Percentiles rank a stretch among this genome's conserved stretches.
Conservation (phyloP, 306 rosid species). For the Quercus mongolica region DNA sequence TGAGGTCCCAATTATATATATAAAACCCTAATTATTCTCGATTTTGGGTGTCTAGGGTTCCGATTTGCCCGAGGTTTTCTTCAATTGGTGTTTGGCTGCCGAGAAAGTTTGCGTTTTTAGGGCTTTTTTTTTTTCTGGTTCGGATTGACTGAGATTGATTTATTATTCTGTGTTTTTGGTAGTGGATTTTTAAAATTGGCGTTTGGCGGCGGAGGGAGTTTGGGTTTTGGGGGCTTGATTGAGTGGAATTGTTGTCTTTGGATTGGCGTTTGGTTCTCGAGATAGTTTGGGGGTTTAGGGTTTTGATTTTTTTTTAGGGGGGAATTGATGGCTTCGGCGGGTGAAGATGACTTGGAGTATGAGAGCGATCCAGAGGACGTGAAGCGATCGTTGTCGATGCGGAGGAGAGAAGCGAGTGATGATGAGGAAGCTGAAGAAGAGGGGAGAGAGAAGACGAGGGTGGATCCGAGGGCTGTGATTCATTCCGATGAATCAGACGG, state of each 20-base stretch:
- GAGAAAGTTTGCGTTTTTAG: slow-evolving; percentile 1
- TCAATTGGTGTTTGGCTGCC: slow-evolving; percentile 6
- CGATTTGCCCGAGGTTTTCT: not conserved
- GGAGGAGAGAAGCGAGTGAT: slow-evolving; percentile 85
- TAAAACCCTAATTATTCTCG: not conserved
- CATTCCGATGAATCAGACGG: slow-evolving; percentile 72
- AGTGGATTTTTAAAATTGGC: not conserved
- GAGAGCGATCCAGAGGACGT: slow-evolving; percentile 91
- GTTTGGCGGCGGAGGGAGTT: not conserved
- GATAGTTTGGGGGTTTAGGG: slow-evolving; percentile 27
- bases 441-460: slow-evolving; percentile 37
- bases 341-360: slow-evolving; percentile 72
- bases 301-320: slow-evolving; percentile 1
- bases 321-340: slow-evolving; percentile 45
- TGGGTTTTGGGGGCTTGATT: not conserved
- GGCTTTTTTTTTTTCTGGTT: slow-evolving; percentile 19
- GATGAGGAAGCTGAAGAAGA: slow-evolving; percentile 70
- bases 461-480: slow-evolving; percentile 41
- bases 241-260: not conserved
- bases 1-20: slow-evolving; percentile 16
- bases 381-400: slow-evolving; percentile 68
- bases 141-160: slow-evolving; percentile 15
- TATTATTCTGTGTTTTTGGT: slow-evolving; percentile 9
- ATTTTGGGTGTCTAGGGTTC: slow-evolving; percentile 26
- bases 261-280: slow-evolving; percentile 7